Evolutionary conservation across 768 basidiomycete species (phyloP).

Genomic region (Mycena polygramma): DNA sequence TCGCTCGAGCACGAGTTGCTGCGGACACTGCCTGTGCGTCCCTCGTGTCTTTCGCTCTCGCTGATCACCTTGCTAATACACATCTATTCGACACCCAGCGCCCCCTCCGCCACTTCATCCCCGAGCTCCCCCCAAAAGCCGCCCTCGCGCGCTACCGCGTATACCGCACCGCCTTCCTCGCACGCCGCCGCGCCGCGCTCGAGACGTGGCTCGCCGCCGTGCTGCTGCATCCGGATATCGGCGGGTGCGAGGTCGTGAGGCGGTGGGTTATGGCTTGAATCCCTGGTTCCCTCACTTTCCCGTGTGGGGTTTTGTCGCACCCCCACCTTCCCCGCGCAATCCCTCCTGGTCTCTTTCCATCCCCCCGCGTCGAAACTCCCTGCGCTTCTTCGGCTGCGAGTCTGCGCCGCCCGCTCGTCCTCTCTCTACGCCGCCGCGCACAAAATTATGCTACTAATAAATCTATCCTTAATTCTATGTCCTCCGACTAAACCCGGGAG

Average conservation of each 20-base stretch:
- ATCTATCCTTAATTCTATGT: no score
- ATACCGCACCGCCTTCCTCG: conserved; percentile 78
- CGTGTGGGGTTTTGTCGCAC: no score
- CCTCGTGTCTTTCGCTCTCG: background rate
- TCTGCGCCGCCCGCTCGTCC: no score
- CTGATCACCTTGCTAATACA: background rate
- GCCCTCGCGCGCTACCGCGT: conserved; percentile 76
- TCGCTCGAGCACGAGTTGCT: conserved; percentile 63
- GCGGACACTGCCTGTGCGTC: conserved; percentile 66
- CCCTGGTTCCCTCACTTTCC: no score
- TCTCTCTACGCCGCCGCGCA: no score
- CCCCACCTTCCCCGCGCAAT: no score
- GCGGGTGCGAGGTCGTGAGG: conserved; percentile 69
- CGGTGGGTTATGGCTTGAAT: conserved; percentile 62
- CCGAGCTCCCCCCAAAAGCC: conserved; percentile 76
- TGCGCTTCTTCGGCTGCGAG: no score
- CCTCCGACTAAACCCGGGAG: no score
- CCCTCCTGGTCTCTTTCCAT: no score
- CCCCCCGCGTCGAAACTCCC: no score
- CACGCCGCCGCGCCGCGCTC: conserved; percentile 68
- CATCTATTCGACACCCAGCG: no score
- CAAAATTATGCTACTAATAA: no score
- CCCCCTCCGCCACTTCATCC: conserved; percentile 62
- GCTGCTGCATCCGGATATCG: conserved; percentile 78
- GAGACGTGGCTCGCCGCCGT: conserved; percentile 77